Conservation (phyloP, 108 stramenopile genomes). For the Cyclotella distinguenda region DNA sequence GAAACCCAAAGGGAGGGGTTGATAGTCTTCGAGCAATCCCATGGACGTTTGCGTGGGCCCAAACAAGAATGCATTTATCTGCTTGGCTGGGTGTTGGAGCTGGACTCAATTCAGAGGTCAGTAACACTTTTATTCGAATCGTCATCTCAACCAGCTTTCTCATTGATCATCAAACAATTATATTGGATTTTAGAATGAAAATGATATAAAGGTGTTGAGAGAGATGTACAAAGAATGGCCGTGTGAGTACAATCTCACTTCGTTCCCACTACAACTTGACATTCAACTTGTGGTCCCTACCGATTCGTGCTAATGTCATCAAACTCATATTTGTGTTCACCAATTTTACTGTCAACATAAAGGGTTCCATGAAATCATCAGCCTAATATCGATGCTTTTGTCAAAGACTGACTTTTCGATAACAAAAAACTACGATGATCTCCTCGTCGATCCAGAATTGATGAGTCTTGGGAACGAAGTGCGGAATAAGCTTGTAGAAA, state of each 20-base stretch:
- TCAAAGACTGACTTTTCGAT: slow-evolving; percentile 94
- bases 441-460: slow-evolving; percentile 74
- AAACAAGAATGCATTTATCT: slow-evolving; percentile 92
- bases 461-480: slow-evolving; percentile 81
- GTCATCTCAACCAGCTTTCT: neutral
- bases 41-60: slow-evolving; percentile 98
- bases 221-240: slow-evolving; percentile 96
- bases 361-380: slow-evolving; percentile 87
- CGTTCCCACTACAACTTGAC: neutral
- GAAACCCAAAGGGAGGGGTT: slow-evolving; percentile 94
- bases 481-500: slow-evolving; percentile 76
- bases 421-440: slow-evolving; percentile 88
- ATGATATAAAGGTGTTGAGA: slow-evolving; percentile 56
- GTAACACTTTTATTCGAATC: slow-evolving; percentile 10
- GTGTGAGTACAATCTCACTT: slow-evolving; percentile 33
- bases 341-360: neutral
- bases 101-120: slow-evolving; percentile 60
- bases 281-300: neutral
- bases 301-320: no score
- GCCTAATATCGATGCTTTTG: slow-evolving; percentile 93
- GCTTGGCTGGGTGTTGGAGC: slow-evolving; percentile 97
- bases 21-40: slow-evolving; percentile 96
- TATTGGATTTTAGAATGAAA: slow-evolving; percentile 30
- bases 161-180: slow-evolving; percentile 1
- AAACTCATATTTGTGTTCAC: no score